Conservation (phyloP, 257 asterid genomes). For the Handroanthus guayacan region DNA sequence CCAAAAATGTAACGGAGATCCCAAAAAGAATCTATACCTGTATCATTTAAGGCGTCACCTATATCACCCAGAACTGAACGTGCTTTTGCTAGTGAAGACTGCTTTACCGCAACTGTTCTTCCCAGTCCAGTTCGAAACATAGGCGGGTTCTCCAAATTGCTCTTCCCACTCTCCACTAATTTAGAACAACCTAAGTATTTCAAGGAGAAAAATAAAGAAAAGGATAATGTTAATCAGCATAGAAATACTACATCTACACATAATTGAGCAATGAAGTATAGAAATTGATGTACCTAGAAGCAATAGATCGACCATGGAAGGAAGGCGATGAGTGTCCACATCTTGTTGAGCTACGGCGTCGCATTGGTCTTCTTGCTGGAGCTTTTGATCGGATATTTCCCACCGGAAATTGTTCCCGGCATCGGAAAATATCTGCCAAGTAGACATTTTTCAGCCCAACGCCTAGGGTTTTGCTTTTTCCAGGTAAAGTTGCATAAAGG, state of each 20-base stretch:
- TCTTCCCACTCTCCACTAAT: slow-evolving; percentile 52
- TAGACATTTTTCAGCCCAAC: slow-evolving; percentile 60
- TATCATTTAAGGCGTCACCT: slow-evolving; percentile 34
- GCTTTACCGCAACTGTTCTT: slow-evolving; percentile 58
- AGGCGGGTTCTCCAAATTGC: slow-evolving; percentile 45
- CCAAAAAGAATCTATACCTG: slow-evolving; percentile 37
- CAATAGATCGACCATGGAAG: slow-evolving; percentile 88
- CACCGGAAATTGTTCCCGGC: slow-evolving; percentile 67
- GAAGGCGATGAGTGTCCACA: slow-evolving; percentile 57
- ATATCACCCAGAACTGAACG: slow-evolving; percentile 66
- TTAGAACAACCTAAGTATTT: slow-evolving; percentile 58
- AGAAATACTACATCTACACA: neutral
- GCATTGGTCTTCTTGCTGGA: slow-evolving; percentile 34
- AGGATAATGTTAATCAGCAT: neutral
- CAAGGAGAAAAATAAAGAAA: neutral
- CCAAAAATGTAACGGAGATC: neutral
- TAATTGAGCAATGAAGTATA: neutral
- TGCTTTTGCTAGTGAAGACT: slow-evolving; percentile 71
- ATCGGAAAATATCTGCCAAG: slow-evolving; percentile 80
- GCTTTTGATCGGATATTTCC: slow-evolving; percentile 52
- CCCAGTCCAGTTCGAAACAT: slow-evolving; percentile 76
- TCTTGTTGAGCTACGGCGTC: slow-evolving; percentile 40
- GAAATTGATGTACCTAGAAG: slow-evolving; percentile 60
- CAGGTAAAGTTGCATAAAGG: slow-evolving; percentile 4
- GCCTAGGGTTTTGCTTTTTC: slow-evolving; percentile 49